phyloP scores from a whole-genome alignment of 192 early-diverging fungal species.

The Coemansia sp. region DNA sequence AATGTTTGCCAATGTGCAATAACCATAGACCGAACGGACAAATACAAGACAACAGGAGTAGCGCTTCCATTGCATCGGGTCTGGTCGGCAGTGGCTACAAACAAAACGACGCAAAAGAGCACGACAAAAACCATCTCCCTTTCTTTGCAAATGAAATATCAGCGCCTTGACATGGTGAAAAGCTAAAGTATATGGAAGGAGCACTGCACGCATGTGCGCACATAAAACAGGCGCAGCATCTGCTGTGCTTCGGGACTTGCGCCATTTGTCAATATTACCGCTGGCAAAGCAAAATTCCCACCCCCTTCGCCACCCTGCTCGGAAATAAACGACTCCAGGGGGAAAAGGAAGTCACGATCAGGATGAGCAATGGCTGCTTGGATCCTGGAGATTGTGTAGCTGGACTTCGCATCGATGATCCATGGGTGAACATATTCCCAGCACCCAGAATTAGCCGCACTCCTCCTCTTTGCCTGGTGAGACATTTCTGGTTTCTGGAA shows the following conservation, averaged over 20 bases:
- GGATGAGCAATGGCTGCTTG: not conserved
- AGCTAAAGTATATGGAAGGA: not conserved
- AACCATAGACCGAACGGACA: not conserved
- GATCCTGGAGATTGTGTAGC: not conserved
- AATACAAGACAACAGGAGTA: not conserved
- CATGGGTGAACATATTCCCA: not conserved
- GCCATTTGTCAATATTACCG: constrained; percentile 13
- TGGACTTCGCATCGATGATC: not conserved
- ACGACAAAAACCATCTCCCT: no score
- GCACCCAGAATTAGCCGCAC: not conserved
- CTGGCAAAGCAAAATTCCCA: not conserved
- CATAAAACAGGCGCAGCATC: not conserved
- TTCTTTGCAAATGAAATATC: not conserved
- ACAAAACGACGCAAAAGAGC: no score
- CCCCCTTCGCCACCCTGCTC: not conserved
- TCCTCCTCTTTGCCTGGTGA: not conserved
- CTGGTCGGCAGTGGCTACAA: not conserved
- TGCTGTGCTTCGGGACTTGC: not conserved
- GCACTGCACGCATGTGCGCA: not conserved
- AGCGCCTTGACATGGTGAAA: not conserved
- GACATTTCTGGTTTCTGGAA: not conserved
- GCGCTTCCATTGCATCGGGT: not conserved
- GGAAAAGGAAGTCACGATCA: not conserved
- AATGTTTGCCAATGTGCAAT: not conserved
- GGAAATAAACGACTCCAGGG: not conserved